Conservation (phyloP, 805 yeast genomes). For the Candida nitratophila region DNA sequence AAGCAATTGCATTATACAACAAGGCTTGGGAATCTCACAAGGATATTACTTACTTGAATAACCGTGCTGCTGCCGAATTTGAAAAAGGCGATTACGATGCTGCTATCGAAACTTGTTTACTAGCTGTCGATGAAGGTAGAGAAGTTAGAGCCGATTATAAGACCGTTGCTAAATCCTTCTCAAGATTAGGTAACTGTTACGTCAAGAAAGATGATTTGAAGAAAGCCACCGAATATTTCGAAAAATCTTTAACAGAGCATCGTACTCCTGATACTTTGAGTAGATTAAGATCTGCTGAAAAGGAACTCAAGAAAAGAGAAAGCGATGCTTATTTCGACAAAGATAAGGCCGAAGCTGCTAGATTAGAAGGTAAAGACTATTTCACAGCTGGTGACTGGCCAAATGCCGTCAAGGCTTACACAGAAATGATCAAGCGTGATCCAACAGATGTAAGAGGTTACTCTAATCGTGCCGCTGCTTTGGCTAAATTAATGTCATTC, state of each 20-base stretch:
- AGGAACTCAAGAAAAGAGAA: conserved; percentile 73
- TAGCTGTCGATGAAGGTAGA: conserved; percentile 86
- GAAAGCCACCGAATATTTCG: conserved; percentile 71
- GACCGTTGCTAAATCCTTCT: conserved; percentile 84
- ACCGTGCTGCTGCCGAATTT: conserved; percentile 95
- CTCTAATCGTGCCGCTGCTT: conserved; percentile 96
- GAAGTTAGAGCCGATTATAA: conserved; percentile 88
- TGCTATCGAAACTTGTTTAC: conserved; percentile 73
- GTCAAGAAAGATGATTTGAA: conserved; percentile 66
- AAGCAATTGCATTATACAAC: conserved; percentile 80
- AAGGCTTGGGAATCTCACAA: conserved; percentile 76
- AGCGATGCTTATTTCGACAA: conserved; percentile 77
- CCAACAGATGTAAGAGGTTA: conserved; percentile 96
- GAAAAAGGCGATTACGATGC: conserved; percentile 90
- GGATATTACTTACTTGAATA: conserved; percentile 91
- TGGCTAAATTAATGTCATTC: conserved; percentile 90
- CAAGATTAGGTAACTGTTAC: conserved; percentile 82
- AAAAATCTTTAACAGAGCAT: conserved; percentile 92
- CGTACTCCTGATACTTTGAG: conserved; percentile 89
- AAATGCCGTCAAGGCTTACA: conserved; percentile 84
- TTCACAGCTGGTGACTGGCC: conserved; percentile 96
- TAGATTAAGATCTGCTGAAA: conserved; percentile 83
- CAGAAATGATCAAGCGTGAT: conserved; percentile 95
- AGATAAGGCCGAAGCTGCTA: conserved; percentile 90
- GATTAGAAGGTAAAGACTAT: conserved; percentile 82